These are phyloP conservation scores for Tephrocybe sp. DNA, from an alignment of 768 basidiomycete genomes.

Conservation along the genomic window DNA sequence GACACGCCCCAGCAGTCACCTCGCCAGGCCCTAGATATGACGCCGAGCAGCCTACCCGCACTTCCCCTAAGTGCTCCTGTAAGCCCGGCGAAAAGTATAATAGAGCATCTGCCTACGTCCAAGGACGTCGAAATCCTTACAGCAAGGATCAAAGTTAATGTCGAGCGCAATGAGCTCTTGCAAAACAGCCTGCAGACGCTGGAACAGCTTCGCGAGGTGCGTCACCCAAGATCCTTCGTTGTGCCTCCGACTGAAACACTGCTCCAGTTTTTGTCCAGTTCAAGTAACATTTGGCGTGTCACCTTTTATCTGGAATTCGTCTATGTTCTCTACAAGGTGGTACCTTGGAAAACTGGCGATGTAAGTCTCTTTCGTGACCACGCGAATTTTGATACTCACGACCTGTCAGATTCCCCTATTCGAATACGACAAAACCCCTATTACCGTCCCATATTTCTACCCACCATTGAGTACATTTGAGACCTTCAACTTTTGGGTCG, in stretches of 20 bases:
- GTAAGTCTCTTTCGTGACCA: constrained; percentile 28
- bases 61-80: constrained; percentile 29
- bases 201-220: constrained; percentile 34
- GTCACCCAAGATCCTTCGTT: constrained; percentile 14
- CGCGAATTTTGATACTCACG: not conserved
- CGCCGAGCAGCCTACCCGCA: constrained; percentile 39
- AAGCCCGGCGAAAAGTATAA: constrained; percentile 38
- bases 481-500: constrained; percentile 47
- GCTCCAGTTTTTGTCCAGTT: constrained; percentile 59
- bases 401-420: constrained; percentile 28
- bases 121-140: constrained; percentile 29
- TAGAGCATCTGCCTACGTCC: constrained; percentile 31
- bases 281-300: constrained; percentile 56
- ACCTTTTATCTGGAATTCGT: constrained; percentile 53
- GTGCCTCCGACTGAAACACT: constrained; percentile 5
- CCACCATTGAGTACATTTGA: constrained; percentile 46
- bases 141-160: constrained; percentile 28
- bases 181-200: constrained; percentile 35
- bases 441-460: constrained; percentile 38
- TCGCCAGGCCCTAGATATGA: constrained; percentile 18
- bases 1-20: constrained; percentile 25
- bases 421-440: constrained; percentile 12
- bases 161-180: constrained; percentile 35
- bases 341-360: constrained; percentile 50
- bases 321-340: constrained; percentile 47